Base-by-base conservation (phyloP, 2,329 filamentous ascomycete genomes). In the Alternaria gansuensis region DNA sequence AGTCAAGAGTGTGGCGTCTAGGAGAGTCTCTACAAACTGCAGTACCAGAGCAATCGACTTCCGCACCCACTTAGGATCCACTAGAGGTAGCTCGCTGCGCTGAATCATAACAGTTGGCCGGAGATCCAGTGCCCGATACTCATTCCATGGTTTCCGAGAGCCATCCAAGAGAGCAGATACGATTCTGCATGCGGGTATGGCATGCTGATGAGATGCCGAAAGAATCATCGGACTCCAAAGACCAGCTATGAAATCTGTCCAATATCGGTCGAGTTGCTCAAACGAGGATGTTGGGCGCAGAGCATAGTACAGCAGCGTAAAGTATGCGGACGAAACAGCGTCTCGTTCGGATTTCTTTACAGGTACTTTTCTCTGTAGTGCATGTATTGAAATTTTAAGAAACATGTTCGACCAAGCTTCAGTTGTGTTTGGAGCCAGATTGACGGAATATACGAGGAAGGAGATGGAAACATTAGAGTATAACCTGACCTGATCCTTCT, bases 381-480 rank as follows among this genome's bases (percentile, higher is more conserved):
- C 74, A 17, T 69, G 60, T 37, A 69, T 53, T 7, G 71, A 65
- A 14, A 77, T 67, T 8, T 66, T 68, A 28, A 68, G 23, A 8
- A 76, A 64, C 54, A 77, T 71, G 9, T 69, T 69, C 5, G 69
- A 69, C 71, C 71, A 75, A 2, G 82, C 82, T 5, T 79, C 79
- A 5, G 81, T 75, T 0, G 84, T 87, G 2, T 81, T 79, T 21
- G 87, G 83, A 64, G 89, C 87, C 0, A 88, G 84, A 53, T 89
- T 85, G 14, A 92, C 83, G 6, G 88, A 85, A 72, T 90, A 96
- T 21, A 95, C 85, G 43, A 97, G 87, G 52, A 91, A 89, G 67
- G 91, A 92, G 91, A 94, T 97, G 0, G 93, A 93, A 55, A 88
- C 81, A 69, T 94, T 92, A 23, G 93, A 91, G 69, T 96, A 88